Conservation (phyloP, 208 protist genomes). For the Acanthamoeba lenticulata region DNA sequence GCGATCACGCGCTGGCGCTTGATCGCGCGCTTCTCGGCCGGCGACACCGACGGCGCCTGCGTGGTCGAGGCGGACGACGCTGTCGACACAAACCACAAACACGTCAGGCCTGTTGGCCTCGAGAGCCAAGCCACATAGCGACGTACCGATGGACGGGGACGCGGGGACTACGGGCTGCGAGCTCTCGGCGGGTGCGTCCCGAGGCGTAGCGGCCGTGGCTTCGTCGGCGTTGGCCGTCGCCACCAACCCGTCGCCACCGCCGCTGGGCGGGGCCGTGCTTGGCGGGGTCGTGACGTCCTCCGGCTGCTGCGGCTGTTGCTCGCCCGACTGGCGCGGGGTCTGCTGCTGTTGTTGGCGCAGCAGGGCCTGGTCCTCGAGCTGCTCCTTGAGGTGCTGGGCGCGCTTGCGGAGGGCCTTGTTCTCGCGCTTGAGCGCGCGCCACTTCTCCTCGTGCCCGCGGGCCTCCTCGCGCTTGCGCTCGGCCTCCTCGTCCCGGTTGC, state of each 20-base stretch:
- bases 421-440: conserved; percentile 43
- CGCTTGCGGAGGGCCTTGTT: conserved; percentile 44
- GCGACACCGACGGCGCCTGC: background rate
- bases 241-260: too few species aligned
- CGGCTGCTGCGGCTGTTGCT: too few species aligned
- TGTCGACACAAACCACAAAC: background rate
- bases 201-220: too few species aligned
- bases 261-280: too few species aligned
- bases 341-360: background rate
- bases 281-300: too few species aligned
- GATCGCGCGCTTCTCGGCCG: conserved; percentile 15
- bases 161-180: too few species aligned
- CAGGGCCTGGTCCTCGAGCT: conserved; percentile 43
- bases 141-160: too few species aligned
- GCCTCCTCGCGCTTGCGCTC: conserved; percentile 41
- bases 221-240: too few species aligned
- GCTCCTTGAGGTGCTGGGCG: background rate
- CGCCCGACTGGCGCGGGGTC: too few species aligned
- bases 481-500: conserved; percentile 17
- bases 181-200: too few species aligned
- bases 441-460: conserved; percentile 41
- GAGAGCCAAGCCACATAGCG: too few species aligned
- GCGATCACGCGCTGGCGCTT: conserved; percentile 52
- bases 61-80: background rate
- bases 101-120: background rate